These are phyloP conservation scores for Paspalum notatum DNA, from an alignment of 176 grass and related monocot species.

Conservation along the genomic window DNA sequence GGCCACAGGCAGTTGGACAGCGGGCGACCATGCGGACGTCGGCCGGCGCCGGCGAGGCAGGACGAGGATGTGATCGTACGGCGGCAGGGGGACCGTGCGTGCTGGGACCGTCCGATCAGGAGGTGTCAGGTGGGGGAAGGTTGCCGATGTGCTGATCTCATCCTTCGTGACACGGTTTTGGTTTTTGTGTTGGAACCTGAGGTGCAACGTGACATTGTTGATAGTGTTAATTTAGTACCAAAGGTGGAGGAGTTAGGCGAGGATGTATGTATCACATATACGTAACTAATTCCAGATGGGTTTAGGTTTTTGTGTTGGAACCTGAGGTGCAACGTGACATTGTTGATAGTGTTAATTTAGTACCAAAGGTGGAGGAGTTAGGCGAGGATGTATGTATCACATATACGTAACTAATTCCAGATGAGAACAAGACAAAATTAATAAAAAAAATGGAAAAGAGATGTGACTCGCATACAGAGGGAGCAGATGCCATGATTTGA, in stretches of 20 bases:
- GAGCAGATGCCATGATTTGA: background rate
- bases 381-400: slow-evolving; percentile 14
- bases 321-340: background rate
- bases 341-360: background rate
- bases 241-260: slow-evolving; percentile 8
- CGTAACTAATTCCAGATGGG: background rate
- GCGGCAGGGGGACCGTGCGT: background rate
- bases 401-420: background rate
- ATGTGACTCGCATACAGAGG: too few relatives aligned
- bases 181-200: slow-evolving; percentile 1
- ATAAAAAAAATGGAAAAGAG: too few relatives aligned
- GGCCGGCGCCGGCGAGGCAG: background rate
- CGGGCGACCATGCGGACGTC: background rate
- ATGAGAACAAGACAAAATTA: background rate
- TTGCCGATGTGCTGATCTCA: background rate
- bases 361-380: background rate
- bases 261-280: background rate
- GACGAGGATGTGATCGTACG: background rate
- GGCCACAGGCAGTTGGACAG: background rate
- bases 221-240: background rate
- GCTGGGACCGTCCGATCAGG: background rate
- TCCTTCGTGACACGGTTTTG: background rate
- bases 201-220: background rate
- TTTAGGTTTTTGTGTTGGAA: background rate
- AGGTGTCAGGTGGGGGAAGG: background rate